These are phyloP conservation scores for Aeminium ludgeri DNA, from an alignment of 495 filamentous ascomycete species.

Conservation along the genomic window DNA sequence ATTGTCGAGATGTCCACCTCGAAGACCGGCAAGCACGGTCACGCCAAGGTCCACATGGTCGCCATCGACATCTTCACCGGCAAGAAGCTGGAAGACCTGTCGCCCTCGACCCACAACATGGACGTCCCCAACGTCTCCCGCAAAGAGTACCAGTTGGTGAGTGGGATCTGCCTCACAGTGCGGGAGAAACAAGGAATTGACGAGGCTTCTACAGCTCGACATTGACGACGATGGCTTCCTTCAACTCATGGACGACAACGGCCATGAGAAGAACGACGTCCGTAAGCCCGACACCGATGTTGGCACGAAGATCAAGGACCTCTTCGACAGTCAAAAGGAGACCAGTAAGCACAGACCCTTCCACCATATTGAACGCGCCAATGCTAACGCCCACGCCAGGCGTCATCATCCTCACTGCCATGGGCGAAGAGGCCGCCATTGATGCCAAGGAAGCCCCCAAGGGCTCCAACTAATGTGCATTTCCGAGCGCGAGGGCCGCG, in stretches of 20 bases:
- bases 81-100: slow-evolving; percentile 99
- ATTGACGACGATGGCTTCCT: slow-evolving; percentile 83
- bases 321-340: slow-evolving; percentile 67
- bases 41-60: slow-evolving; percentile 98
- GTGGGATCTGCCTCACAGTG: slow-evolving; percentile 22
- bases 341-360: slow-evolving; percentile 47
- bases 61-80: slow-evolving; percentile 97
- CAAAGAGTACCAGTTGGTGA: slow-evolving; percentile 83
- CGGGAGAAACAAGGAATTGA: neutral
- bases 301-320: slow-evolving; percentile 60
- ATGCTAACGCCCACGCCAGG: slow-evolving; percentile 32
- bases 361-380: neutral
- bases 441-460: slow-evolving; percentile 79
- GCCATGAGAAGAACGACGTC: slow-evolving; percentile 82
- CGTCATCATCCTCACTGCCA: slow-evolving; percentile 79
- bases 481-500: neutral
- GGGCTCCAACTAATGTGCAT: neutral
- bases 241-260: slow-evolving; percentile 66
- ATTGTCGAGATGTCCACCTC: slow-evolving; percentile 99
- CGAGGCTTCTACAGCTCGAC: slow-evolving; percentile 44
- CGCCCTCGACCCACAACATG: slow-evolving; percentile 99
- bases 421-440: slow-evolving; percentile 86
- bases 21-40: slow-evolving; percentile 99
- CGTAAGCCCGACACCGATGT: slow-evolving; percentile 80
- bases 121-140: slow-evolving; percentile 86